Base-by-base conservation (phyloP, 495 filamentous ascomycete genomes). In the Penicillium cosmopolitanum region DNA sequence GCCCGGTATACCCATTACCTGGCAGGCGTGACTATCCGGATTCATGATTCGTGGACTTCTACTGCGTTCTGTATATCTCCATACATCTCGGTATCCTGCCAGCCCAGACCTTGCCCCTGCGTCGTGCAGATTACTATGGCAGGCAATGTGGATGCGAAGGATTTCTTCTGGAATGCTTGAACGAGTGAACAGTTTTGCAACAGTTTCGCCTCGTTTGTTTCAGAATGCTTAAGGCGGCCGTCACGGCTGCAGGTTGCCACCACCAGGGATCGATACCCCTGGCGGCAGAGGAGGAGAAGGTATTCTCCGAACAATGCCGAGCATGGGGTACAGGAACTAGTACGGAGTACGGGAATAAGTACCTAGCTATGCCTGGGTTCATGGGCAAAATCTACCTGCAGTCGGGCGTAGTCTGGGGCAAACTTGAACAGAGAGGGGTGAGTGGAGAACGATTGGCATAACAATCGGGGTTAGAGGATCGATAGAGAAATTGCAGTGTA, bases 91-190 rank as follows among this genome's bases (percentile, higher is more conserved):
- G 36, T 38, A 38, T 38, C 4, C 11, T 38, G 36, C 9, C 15
- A 13, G 5, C 2, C 36, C 36, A 38, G 10, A 5, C 36, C 12
- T 42, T 42, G 51, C 36, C 51, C 51, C 19, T 54, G 51, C 51
- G 36, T n/a, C 23, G 11, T 25, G 47, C 47, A 50, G 21, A 50
- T 50, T 33, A 50, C 28, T 18, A 3, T 50, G 47, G 47, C 21
- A n/a, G 34, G 6, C 18, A 13, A 23, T 44, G 44, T 58, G 60
- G 55, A 62, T 51, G 31, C 31, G 48, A 53, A 48, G 51, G 55
- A 50, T 54, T 44, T 43, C 56, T 62, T 62, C 60, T 51, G 57
- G 60, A 62, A 62, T 62, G 51, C 50, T 48, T 50, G 44, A 12
- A 38, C 15, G 36, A 38, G n/a, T 44, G 40, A 46, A 10, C 5